Evolutionary conservation across 345 rosid genomes (phyloP).

Genomic region (Sonneratia alba): DNA sequence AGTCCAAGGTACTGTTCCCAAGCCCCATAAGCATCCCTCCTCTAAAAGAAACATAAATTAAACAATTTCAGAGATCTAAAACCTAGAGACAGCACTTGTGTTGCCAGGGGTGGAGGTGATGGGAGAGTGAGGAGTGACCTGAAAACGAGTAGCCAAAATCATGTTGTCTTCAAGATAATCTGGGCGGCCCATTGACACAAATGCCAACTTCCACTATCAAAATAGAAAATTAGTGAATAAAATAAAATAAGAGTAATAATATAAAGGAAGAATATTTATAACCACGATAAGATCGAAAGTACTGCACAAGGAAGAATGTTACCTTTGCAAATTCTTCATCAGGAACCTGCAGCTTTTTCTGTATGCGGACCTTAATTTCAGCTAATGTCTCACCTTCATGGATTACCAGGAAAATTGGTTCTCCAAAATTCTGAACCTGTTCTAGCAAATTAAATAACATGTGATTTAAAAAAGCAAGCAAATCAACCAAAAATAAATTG

Average conservation of each 20-base stretch:
- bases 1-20: conserved; percentile 77
- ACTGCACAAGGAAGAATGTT: neutral
- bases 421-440: conserved; percentile 70
- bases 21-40: conserved; percentile 65
- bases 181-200: conserved; percentile 61
- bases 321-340: conserved; percentile 62
- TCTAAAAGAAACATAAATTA: conserved; percentile 10
- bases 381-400: conserved; percentile 54
- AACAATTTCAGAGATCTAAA: neutral
- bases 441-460: conserved; percentile 1
- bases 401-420: conserved; percentile 64
- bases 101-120: neutral
- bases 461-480: neutral
- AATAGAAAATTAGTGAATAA: neutral
- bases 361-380: conserved; percentile 54
- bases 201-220: conserved; percentile 63
- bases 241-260: neutral
- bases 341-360: conserved; percentile 58
- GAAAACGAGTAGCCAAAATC: conserved; percentile 51
- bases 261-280: neutral
- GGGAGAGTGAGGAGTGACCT: conserved; percentile 26
- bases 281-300: neutral
- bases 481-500: neutral
- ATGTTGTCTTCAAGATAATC: conserved; percentile 54
- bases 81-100: neutral